phyloP scores from a whole-genome alignment of 2,329 filamentous ascomycete species.

The Plectosphaerella sp. region DNA sequence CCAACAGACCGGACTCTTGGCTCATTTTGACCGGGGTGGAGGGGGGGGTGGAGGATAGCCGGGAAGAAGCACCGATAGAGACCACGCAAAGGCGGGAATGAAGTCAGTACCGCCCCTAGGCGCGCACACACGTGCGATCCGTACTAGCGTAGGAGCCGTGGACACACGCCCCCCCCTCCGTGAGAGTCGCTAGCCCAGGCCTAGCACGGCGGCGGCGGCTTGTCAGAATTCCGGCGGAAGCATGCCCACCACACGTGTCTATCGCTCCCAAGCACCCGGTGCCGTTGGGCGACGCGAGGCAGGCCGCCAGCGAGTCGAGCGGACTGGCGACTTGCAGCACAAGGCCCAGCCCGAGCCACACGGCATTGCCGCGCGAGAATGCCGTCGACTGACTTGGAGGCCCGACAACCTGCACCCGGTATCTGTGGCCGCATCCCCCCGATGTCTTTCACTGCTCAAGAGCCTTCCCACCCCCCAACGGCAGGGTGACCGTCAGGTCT shows the following conservation, averaged over 20 bases:
- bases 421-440: too few relatives aligned
- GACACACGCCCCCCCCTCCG: slow-evolving; percentile 5
- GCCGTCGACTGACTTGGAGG: too few relatives aligned
- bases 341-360: too few relatives aligned
- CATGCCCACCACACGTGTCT: neutral
- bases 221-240: slow-evolving; percentile 1
- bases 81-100: slow-evolving; percentile 11
- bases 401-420: too few relatives aligned
- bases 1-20: slow-evolving; percentile 15
- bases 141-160: neutral
- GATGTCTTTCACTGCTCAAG: too few relatives aligned
- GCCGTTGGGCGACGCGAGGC: neutral
- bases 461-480: too few relatives aligned
- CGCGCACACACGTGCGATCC: slow-evolving; percentile 12
- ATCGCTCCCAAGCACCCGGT: neutral
- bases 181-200: slow-evolving; percentile 6
- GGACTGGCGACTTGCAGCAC: too few relatives aligned
- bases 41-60: slow-evolving; percentile 7
- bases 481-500: too few relatives aligned
- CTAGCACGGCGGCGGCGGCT: slow-evolving; percentile 8
- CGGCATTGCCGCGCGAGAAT: too few relatives aligned
- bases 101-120: slow-evolving; percentile 13
- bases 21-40: slow-evolving; percentile 11
- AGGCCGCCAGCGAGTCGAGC: too few relatives aligned
- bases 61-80: slow-evolving; percentile 15